phyloP scores from a whole-genome alignment of 73 alveolate genomes.

The Paraurostyla sp. region DNA sequence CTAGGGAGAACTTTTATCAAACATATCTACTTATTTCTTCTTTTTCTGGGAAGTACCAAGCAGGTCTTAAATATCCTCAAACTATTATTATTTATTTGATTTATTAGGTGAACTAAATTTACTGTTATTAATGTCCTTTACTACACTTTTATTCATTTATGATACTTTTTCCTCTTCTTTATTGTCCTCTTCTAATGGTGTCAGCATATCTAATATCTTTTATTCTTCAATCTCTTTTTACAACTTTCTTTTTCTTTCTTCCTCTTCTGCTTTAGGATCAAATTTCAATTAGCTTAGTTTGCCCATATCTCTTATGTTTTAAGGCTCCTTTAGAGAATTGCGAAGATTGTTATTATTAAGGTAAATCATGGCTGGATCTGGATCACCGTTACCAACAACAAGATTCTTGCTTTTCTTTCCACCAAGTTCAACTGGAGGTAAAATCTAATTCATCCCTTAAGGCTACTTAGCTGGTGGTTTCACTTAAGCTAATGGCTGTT shows the following conservation, averaged over 20 bases:
- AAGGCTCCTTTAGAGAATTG: background rate
- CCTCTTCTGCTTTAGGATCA: background rate
- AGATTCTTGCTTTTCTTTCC: background rate
- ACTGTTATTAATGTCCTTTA: background rate
- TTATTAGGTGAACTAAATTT: background rate
- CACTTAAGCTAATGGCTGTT: background rate
- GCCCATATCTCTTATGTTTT: background rate
- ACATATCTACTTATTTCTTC: background rate
- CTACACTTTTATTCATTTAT: background rate
- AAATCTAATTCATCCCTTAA: background rate
- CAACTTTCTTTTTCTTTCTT: background rate
- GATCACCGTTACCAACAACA: background rate
- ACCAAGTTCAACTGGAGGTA: slow-evolving; percentile 33
- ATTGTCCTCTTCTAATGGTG: background rate
- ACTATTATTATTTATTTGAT: background rate
- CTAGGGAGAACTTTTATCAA: background rate
- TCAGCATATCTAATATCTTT: background rate
- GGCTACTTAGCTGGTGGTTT: background rate
- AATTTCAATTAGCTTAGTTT: background rate
- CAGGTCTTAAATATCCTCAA: background rate
- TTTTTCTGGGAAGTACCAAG: background rate
- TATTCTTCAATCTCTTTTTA: slow-evolving; percentile 7
- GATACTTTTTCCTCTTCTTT: background rate
- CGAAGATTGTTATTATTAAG: background rate
- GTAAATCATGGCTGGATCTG: background rate